Evolutionary conservation across 352 stramenopile genomes (phyloP), one percentile per base, ranked within the genome.

Genomic region (Phytophthora capsici): DNA sequence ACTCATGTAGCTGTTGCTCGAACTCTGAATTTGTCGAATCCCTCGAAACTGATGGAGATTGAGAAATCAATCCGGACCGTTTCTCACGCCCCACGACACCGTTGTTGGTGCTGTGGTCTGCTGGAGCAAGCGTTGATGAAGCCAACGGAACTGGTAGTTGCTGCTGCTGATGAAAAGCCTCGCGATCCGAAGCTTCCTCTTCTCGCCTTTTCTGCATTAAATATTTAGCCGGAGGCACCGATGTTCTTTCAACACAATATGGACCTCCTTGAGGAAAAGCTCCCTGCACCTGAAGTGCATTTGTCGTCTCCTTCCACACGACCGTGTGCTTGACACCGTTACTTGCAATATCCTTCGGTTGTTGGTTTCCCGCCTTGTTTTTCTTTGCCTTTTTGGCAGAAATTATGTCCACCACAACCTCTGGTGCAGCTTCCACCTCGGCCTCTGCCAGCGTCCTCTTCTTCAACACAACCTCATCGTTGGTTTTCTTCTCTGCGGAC

Each of bases 141-240:
- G 52, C 2, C 37, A 58, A 4, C 13, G 56, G 46, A 50, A 64
- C 48, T 32, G 72, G 64, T 14, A 66, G 59, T 17, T 75, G 56
- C 9, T 67, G 65, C 13, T 51, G 52, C 16, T 4, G 43, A 61
- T 4, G 43, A 58, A 47, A 17, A 43, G 46, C 55, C 32, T 69
- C 41, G 4, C 40, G 65, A 59, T 69, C 46, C 7, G 60, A 72
- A 6, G 55, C 65, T 10, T 78, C 70, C 50, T 78, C 65, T 10
- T 82, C 74, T 17, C 68, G 72, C 12, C 40, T 41, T 30, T 73
- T 71, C 19, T 78, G 71, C 25, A 78, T 68, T 61, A 84, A 66
- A 73, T 86, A 88, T 48, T 86, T 88, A 48, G 32, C 69, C 32
- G 77, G 71, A 30, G 79, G 79, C 13, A 69, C 48, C 1, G 77